Percentiles rank a stretch among this genome's conserved stretches.
These are phyloP conservation scores for Neurospora sp. DNA, from an alignment of 2,329 filamentous ascomycete species.

Conservation along the genomic window DNA sequence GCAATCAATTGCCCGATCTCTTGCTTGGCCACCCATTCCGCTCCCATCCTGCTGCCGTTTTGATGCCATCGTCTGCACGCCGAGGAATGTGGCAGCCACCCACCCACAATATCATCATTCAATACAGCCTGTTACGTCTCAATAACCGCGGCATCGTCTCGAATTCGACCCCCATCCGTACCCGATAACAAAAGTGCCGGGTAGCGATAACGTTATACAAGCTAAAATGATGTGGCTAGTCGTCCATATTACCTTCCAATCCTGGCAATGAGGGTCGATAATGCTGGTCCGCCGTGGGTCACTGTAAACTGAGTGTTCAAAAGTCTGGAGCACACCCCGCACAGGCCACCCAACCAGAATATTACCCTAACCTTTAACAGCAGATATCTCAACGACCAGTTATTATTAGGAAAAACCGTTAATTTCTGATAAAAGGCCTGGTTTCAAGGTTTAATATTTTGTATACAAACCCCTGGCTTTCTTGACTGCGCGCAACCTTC, in stretches of 20 bases:
- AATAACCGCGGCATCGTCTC: not conserved
- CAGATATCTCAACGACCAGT: too few species aligned
- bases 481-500: too few species aligned
- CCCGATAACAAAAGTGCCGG: not conserved
- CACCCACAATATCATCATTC: not conserved
- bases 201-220: not conserved
- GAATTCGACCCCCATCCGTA: not conserved
- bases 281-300: not conserved
- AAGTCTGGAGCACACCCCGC: too few species aligned
- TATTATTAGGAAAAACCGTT: too few species aligned
- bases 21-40: not conserved
- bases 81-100: not conserved
- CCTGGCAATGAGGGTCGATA: not conserved
- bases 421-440: too few species aligned
- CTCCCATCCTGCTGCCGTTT: not conserved
- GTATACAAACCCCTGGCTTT: too few species aligned
- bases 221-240: not conserved
- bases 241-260: not conserved
- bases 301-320: not conserved
- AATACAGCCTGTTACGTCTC: not conserved
- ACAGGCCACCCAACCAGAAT: too few species aligned
- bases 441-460: too few species aligned
- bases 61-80: not conserved
- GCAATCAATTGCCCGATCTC: not conserved
- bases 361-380: too few species aligned